Percentiles rank a stretch among this genome's conserved stretches.
phyloP scores from a whole-genome alignment of 2,329 filamentous ascomycete species.

The Hortaea sp. region DNA sequence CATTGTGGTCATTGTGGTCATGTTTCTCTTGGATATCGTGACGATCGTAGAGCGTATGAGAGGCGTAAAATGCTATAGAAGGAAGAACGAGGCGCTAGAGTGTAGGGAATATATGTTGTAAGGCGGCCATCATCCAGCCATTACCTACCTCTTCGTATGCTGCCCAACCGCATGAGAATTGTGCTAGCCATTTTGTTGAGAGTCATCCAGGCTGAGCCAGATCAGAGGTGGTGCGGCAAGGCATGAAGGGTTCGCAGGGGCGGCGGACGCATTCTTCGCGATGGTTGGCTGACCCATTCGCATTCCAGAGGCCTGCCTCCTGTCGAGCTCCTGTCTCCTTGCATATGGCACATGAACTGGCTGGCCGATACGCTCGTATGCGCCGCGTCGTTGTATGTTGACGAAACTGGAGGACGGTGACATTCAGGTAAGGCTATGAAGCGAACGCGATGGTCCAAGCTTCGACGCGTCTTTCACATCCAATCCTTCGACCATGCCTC shows the following conservation, averaged over 20 bases:
- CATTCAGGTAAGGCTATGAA: too few relatives aligned
- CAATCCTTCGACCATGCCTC: too few relatives aligned
- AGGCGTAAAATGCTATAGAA: background rate
- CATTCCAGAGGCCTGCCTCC: background rate
- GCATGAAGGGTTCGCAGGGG: background rate
- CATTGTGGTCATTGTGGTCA: background rate
- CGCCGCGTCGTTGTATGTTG: too few relatives aligned
- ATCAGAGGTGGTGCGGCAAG: background rate
- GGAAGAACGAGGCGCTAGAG: background rate
- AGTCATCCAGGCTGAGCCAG: too few relatives aligned
- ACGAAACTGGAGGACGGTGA: too few relatives aligned
- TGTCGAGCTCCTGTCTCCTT: too few relatives aligned
- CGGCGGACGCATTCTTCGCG: background rate
- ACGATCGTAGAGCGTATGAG: slow-evolving; percentile 1
- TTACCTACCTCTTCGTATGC: slow-evolving; percentile 1
- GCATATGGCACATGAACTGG: too few relatives aligned
- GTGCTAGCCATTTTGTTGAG: background rate
- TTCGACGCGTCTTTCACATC: too few relatives aligned
- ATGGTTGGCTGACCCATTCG: background rate
- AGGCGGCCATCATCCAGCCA: background rate
- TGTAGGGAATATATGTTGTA: background rate
- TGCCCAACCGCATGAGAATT: background rate
- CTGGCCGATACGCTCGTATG: too few relatives aligned
- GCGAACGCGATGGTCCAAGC: too few relatives aligned
- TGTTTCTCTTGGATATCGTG: background rate